Evolutionary conservation across 2,329 filamentous ascomycete genomes (phyloP).

Genomic region (Aspergillus flavus): DNA sequence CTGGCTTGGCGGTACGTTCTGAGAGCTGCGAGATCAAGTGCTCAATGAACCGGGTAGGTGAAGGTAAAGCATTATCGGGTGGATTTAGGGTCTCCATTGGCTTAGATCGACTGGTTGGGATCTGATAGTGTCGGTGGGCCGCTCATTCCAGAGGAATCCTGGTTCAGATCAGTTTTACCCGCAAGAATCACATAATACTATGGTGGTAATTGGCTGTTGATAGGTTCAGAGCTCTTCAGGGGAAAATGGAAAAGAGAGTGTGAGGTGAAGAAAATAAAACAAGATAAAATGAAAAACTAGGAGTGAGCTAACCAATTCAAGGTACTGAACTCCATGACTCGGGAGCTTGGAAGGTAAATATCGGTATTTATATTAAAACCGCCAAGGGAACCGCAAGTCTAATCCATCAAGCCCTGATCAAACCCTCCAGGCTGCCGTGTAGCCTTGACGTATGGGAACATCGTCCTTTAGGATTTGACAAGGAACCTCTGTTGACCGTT

Average conservation of each 20-base stretch:
- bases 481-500: not conserved
- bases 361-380: not conserved
- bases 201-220: not conserved
- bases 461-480: not conserved
- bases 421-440: too few species aligned
- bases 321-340: not conserved
- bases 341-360: too few species aligned
- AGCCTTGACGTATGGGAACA: not conserved
- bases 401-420: too few species aligned
- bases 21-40: constrained; percentile 22
- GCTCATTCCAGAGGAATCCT: not conserved
- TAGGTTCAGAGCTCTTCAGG: not conserved
- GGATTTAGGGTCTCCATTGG: constrained; percentile 1
- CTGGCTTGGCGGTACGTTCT: not conserved
- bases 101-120: not conserved
- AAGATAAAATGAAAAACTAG: too few species aligned
- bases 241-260: too few species aligned
- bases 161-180: not conserved
- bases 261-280: too few species aligned
- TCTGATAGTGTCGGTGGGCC: not conserved
- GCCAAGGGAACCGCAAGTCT: too few species aligned
- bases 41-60: constrained; percentile 26
- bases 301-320: not conserved
- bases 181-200: not conserved
- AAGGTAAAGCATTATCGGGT: constrained; percentile 1